A percentile compares a stretch with the other conserved stretches of the same genome.
These are phyloP conservation scores for Artomyces pyxidatus DNA, from an alignment of 768 basidiomycete species.

Conservation along the genomic window DNA sequence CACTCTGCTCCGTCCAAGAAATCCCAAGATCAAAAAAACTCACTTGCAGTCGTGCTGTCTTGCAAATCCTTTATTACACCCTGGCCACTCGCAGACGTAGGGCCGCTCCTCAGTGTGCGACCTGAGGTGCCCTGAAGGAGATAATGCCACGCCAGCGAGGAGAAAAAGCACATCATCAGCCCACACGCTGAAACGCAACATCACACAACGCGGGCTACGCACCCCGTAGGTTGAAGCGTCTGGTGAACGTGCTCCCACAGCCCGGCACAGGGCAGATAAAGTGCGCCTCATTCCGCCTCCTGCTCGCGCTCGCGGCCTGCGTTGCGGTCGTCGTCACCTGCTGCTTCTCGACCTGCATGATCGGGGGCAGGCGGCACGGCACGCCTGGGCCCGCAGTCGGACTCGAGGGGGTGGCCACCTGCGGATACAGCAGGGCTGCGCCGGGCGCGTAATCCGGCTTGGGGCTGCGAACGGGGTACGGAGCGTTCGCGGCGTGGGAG, in stretches of 20 bases:
- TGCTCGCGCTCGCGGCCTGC: conserved; percentile 82
- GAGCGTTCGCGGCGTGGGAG: conserved; percentile 12
- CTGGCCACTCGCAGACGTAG: conserved; percentile 89
- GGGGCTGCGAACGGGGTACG: conserved; percentile 20
- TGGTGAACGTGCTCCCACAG: conserved; percentile 45
- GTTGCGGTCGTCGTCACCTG: conserved; percentile 94
- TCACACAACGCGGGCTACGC: conserved; percentile 12
- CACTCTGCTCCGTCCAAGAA: not conserved
- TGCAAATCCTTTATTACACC: conserved; percentile 92
- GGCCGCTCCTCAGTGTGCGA: conserved; percentile 95
- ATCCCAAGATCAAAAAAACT: conserved; percentile 27
- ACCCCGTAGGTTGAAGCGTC: conserved; percentile 85
- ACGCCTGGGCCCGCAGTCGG: conserved; percentile 16
- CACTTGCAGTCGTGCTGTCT: conserved; percentile 96
- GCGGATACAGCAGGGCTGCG: conserved; percentile 42
- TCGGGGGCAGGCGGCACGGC: conserved; percentile 63
- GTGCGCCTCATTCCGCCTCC: conserved; percentile 84
- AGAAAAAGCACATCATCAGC: too few relatives aligned
- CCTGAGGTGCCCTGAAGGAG: conserved; percentile 86
- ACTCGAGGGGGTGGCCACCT: conserved; percentile 10
- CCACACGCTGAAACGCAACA: conserved; percentile 4
- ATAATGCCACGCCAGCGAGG: conserved; percentile 10
- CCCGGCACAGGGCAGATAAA: conserved; percentile 48
- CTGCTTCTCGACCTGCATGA: conserved; percentile 87
- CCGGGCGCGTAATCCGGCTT: conserved; percentile 32